A percentile compares a stretch with the other conserved stretches of the same genome.
These are phyloP conservation scores for Mycena albidolilacea DNA, from an alignment of 768 basidiomycete genomes.

Conservation along the genomic window DNA sequence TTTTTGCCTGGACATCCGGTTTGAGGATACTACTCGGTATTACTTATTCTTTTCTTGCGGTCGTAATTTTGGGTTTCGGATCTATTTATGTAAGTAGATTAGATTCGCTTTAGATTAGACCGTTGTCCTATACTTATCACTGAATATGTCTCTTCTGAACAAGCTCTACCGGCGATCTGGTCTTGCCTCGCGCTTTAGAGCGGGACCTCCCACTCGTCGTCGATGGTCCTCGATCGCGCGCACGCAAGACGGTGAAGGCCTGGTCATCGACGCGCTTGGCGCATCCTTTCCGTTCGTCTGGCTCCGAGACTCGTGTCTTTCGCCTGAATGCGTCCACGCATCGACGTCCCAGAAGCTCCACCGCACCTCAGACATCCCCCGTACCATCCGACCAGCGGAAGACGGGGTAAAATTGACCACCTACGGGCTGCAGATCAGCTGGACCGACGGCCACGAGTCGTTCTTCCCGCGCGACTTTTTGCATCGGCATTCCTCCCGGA, in stretches of 20 bases:
- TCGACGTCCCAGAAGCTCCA: slow-evolving; percentile 85
- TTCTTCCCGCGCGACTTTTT: slow-evolving; percentile 67
- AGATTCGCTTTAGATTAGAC: too few species aligned
- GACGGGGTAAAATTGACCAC: slow-evolving; percentile 58
- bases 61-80: too few species aligned
- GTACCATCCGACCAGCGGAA: slow-evolving; percentile 60
- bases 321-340: slow-evolving; percentile 80
- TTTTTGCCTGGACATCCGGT: slow-evolving; percentile 34
- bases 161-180: not conserved
- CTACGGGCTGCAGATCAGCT: slow-evolving; percentile 65
- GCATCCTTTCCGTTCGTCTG: slow-evolving; percentile 76
- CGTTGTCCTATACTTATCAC: not conserved
- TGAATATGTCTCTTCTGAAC: not conserved
- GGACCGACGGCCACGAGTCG: slow-evolving; percentile 75
- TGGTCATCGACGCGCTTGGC: slow-evolving; percentile 58
- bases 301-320: slow-evolving; percentile 90
- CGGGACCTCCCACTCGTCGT: not conserved
- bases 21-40: not conserved
- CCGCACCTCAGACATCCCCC: slow-evolving; percentile 74
- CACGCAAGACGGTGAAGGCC: slow-evolving; percentile 14
- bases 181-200: not conserved
- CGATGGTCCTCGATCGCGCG: slow-evolving; percentile 30
- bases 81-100: too few species aligned
- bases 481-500: slow-evolving; percentile 59
- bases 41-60: too few species aligned